Conservation (phyloP, 2,329 filamentous ascomycete species). For the Penicillium sp. region DNA sequence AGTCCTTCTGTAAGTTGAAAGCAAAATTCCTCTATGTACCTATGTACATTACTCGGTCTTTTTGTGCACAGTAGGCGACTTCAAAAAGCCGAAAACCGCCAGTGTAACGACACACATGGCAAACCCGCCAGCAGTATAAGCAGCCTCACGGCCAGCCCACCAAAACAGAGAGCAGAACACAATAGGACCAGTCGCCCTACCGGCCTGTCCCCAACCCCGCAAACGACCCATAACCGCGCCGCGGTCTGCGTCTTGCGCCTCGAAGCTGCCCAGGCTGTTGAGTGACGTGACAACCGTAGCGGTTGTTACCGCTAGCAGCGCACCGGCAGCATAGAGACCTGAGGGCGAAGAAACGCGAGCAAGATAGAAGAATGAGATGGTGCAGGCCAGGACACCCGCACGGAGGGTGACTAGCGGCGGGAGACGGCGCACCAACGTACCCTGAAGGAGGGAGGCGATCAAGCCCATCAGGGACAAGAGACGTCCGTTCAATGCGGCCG, state of each 20-base stretch:
- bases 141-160: conserved; percentile 90
- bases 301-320: conserved; percentile 81
- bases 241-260: conserved; percentile 75
- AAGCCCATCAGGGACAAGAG: conserved; percentile 90
- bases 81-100: conserved; percentile 70
- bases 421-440: conserved; percentile 81
- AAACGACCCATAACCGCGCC: conserved; percentile 85
- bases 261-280: conserved; percentile 88
- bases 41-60: conserved; percentile 2
- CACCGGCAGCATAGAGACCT: conserved; percentile 77
- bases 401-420: conserved; percentile 78
- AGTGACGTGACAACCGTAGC: conserved; percentile 93
- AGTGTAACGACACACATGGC: conserved; percentile 75
- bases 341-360: conserved; percentile 65
- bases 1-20: neutral
- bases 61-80: conserved; percentile 52
- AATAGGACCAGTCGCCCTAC: conserved; percentile 80
- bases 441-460: conserved; percentile 87
- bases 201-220: conserved; percentile 78
- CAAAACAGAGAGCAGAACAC: conserved; percentile 95
- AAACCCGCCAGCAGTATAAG: conserved; percentile 76
- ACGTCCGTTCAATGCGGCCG: conserved; percentile 74
- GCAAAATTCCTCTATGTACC: neutral
- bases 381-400: conserved; percentile 73
- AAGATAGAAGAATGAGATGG: conserved; percentile 77